Percentiles rank a stretch among this genome's conserved stretches.
Conservation (phyloP, 495 filamentous ascomycete species). For the Aspergillus incahuasiensis region DNA sequence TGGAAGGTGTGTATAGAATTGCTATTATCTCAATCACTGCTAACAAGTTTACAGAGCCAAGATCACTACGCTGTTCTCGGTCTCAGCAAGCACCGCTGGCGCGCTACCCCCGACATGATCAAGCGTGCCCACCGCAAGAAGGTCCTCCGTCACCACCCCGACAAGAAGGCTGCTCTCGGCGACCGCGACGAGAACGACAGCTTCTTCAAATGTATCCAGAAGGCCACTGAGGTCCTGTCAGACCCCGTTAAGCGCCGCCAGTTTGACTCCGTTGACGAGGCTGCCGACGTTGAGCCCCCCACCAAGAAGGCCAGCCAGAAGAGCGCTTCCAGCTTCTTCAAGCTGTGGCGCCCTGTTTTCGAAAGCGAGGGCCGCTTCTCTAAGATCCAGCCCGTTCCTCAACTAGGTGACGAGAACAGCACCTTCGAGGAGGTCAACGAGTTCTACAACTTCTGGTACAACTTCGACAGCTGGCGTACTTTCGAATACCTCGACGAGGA, state of each 20-base stretch:
- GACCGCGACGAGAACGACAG: conserved; percentile 87
- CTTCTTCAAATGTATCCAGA: conserved; percentile 99
- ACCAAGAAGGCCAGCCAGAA: conserved; percentile 81
- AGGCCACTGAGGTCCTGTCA: conserved; percentile 86
- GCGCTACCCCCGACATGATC: conserved; percentile 95
- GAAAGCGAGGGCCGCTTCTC: conserved; percentile 89
- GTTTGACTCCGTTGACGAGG: conserved; percentile 94
- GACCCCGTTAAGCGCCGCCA: conserved; percentile 92
- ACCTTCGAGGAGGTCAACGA: conserved; percentile 81
- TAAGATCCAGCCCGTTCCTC: conserved; percentile 79
- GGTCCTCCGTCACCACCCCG: conserved; percentile 96
- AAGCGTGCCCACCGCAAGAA: conserved; percentile 98
- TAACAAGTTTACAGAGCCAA: conserved; percentile 59
- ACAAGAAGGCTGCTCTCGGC: conserved; percentile 87
- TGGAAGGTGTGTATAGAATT: conserved; percentile 71
- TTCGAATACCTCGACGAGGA: conserved; percentile 99
- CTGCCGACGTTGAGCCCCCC: conserved; percentile 84
- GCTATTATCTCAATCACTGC: conserved; percentile 11
- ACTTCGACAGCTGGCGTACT: conserved; percentile 94
- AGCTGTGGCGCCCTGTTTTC: conserved; percentile 84
- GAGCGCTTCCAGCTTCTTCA: conserved; percentile 74
- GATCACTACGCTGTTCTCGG: conserved; percentile 98
- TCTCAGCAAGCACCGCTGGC: conserved; percentile 82
- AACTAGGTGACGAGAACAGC: conserved; percentile 77
- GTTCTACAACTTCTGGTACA: conserved; percentile 99